Evolutionary conservation across 257 asterid species (phyloP), one percentile per base, ranked within the genome.

Genomic region (Solanum sitiens): DNA sequence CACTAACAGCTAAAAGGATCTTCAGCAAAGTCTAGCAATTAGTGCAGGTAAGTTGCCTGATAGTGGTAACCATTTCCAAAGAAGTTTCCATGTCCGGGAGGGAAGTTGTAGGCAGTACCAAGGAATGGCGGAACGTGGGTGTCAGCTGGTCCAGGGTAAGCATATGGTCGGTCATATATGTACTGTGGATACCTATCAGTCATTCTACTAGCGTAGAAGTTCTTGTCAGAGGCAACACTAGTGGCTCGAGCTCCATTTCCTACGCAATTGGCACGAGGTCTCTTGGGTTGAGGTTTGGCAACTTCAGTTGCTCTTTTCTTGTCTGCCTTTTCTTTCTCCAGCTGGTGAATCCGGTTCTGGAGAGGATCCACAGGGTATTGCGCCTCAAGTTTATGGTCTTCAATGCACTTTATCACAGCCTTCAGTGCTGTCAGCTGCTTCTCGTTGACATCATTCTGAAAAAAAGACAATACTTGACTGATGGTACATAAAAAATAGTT

Each of bases 261-360:
- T 85, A 74, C 92, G 27, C 92, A 93, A 68, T 89, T 96, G 61
- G 98, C 99, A 18, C 99, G 98, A 83, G 99, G 99, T 83, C 99
- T 90, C 88, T 97, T 97, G 89, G 98, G 87, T 91, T 95, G 99
- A 86, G 99, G 99, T 86, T 97, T 97, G 18, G 98, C 94, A 37
- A 97, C 98, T 92, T 97, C 99, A 67, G 99, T 95, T 18, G 95
- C 98, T 68, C 98, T 94, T 90, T 97, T 97, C 96, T 95, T 97
- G 92, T 94, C 99, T 6, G 99, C 99, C 93, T 96, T 97, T 70
- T 94, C 97, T 90, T 95, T 97, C 95, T 97, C 99, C 39, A 96
- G 93, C 88, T 91, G 97, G 35, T 88, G 86, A 32, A 97, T 92
- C 93, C 93, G 93, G 71, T 95, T 97, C 88, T 97, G 99, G 87